phyloP scores from a whole-genome alignment of 352 stramenopile genomes.

The Phytophthora fragariaefolia region DNA sequence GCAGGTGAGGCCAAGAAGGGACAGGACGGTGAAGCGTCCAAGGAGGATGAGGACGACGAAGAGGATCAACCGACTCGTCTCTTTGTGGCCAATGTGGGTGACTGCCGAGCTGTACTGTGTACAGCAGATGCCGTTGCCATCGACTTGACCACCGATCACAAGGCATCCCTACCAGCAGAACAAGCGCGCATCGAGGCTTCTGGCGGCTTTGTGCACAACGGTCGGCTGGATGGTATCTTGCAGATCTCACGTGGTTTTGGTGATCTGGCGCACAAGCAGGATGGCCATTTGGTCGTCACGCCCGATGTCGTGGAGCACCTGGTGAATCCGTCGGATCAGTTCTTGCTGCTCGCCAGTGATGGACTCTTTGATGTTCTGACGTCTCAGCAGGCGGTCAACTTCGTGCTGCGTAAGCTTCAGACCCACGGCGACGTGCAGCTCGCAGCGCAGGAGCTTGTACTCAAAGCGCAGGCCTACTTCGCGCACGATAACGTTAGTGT shows the following conservation, averaged over 20 bases:
- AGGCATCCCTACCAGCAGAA: conserved; percentile 80
- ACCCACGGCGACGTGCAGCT: conserved; percentile 90
- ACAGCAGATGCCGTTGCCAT: conserved; percentile 73
- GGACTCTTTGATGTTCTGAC: conserved; percentile 92
- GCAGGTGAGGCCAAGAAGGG: conserved; percentile 19
- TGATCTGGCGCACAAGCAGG: conserved; percentile 89
- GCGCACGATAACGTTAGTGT: conserved; percentile 93
- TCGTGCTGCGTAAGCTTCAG: conserved; percentile 87
- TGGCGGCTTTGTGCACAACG: conserved; percentile 91
- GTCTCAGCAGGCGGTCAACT: conserved; percentile 92
- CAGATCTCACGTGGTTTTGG: conserved; percentile 90
- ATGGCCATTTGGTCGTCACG: conserved; percentile 86
- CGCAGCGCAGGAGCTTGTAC: conserved; percentile 85
- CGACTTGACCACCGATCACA: conserved; percentile 90
- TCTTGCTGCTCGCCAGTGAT: conserved; percentile 92
- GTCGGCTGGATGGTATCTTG: conserved; percentile 86
- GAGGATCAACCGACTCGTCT: conserved; percentile 57
- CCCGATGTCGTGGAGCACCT: conserved; percentile 80
- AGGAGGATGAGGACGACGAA: conserved; percentile 12
- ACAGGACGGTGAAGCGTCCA: background rate
- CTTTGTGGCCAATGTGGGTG: conserved; percentile 90
- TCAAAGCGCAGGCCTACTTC: conserved; percentile 90
- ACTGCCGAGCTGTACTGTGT: conserved; percentile 90
- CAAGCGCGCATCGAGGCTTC: conserved; percentile 79
- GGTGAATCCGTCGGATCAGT: conserved; percentile 79